Conservation (phyloP, 192 early-diverging fungal genomes). For the Entomortierella beljakovae region DNA sequence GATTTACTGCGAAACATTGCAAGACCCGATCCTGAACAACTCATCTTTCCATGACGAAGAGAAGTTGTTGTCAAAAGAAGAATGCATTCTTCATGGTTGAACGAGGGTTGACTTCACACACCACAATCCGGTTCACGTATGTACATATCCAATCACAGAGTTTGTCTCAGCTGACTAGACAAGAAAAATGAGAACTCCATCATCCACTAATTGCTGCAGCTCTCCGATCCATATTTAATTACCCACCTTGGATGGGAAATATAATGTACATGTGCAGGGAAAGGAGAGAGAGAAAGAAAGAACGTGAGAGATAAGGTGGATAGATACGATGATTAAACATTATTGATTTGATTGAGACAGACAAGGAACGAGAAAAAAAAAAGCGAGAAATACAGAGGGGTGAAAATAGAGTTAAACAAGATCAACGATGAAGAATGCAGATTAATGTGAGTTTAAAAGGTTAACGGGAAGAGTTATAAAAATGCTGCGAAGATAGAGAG, state of each 20-base stretch:
- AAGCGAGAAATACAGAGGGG: too few relatives aligned
- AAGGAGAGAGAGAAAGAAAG: constrained; percentile 7
- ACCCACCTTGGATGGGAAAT: constrained; percentile 4
- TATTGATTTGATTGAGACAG: too few relatives aligned
- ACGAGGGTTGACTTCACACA: constrained; percentile 20
- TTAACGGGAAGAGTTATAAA: too few relatives aligned
- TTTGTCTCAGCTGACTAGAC: constrained; percentile 9
- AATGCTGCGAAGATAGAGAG: too few relatives aligned
- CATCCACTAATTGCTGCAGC: constrained; percentile 20
- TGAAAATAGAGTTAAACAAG: too few relatives aligned
- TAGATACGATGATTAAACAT: too few relatives aligned
- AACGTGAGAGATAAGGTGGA: too few relatives aligned
- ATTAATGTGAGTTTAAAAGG: too few relatives aligned
- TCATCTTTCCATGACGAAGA: constrained; percentile 21
- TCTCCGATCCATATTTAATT: constrained; percentile 16
- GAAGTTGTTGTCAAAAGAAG: constrained; percentile 8
- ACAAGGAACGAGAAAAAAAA: too few relatives aligned
- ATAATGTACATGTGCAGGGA: constrained; percentile 1
- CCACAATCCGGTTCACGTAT: constrained; percentile 16
- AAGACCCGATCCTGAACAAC: too few relatives aligned
- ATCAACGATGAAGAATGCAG: too few relatives aligned
- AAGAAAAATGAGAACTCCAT: constrained; percentile 4
- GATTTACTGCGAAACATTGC: too few relatives aligned
- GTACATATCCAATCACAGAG: constrained; percentile 15
- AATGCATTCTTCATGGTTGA: constrained; percentile 9